phyloP scores from a whole-genome alignment of 768 basidiomycete genomes.

The Calocybe indica region DNA sequence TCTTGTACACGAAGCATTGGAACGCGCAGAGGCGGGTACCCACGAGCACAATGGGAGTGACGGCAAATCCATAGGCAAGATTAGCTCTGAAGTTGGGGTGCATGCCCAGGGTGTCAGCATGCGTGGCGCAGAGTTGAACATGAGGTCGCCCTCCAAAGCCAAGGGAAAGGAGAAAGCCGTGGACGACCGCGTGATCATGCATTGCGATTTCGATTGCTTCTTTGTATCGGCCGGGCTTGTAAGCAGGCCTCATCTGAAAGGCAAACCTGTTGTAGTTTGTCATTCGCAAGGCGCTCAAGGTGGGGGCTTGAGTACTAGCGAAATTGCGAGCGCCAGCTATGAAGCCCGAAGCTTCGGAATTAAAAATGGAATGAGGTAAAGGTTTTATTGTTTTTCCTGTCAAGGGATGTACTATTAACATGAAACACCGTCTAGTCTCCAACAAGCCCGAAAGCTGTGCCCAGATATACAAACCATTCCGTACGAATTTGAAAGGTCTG shows the following conservation, averaged over 20 bases:
- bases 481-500: slow-evolving; percentile 87
- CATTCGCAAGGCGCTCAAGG: slow-evolving; percentile 82
- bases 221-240: slow-evolving; percentile 91
- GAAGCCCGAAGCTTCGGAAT: slow-evolving; percentile 87
- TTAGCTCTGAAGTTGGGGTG: slow-evolving; percentile 18
- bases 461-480: slow-evolving; percentile 72
- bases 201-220: slow-evolving; percentile 95
- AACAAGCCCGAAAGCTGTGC: slow-evolving; percentile 61
- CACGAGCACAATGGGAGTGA: slow-evolving; percentile 6
- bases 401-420: not conserved
- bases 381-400: not conserved
- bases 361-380: slow-evolving; percentile 91
- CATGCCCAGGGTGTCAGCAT: slow-evolving; percentile 36
- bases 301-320: slow-evolving; percentile 78
- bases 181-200: slow-evolving; percentile 72
- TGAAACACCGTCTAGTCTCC: slow-evolving; percentile 1
- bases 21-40: slow-evolving; percentile 42
- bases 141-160: slow-evolving; percentile 40
- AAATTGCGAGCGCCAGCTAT: slow-evolving; percentile 92
- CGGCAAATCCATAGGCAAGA: slow-evolving; percentile 22
- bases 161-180: slow-evolving; percentile 53
- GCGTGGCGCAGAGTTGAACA: slow-evolving; percentile 42
- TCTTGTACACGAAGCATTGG: slow-evolving; percentile 77
- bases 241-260: slow-evolving; percentile 72
- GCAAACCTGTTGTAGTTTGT: slow-evolving; percentile 91